Conservation (phyloP, 2,329 filamentous ascomycete genomes). For the Coleophoma crateriformis region DNA sequence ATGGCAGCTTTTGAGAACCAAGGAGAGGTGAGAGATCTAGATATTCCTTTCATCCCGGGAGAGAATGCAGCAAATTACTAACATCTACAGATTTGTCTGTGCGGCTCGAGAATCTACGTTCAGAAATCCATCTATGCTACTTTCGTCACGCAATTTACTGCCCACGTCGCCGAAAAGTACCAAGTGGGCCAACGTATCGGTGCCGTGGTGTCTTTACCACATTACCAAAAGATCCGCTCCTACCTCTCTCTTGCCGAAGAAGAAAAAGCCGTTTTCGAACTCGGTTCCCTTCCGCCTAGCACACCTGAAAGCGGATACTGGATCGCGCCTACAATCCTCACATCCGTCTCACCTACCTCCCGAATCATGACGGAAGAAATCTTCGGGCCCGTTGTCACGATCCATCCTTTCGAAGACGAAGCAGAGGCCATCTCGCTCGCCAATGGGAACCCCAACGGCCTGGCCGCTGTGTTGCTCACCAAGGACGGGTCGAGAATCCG, state of each 20-base stretch:
- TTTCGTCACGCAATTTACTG: constrained; percentile 6
- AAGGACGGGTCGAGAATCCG: constrained; percentile 23
- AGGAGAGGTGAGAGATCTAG: constrained; percentile 17
- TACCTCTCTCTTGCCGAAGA: constrained; percentile 4
- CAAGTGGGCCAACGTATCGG: constrained; percentile 1
- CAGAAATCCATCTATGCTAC: constrained; percentile 8
- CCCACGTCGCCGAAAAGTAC: constrained; percentile 1
- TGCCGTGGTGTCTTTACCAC: constrained; percentile 4
- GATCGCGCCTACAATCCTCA: constrained; percentile 8
- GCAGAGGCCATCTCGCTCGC: constrained; percentile 53
- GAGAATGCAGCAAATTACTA: too few species aligned
- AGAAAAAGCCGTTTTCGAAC: constrained; percentile 4
- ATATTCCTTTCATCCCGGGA: too few species aligned
- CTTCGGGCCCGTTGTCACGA: constrained; percentile 53
- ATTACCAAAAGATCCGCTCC: constrained; percentile 4
- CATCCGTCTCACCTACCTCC: constrained; percentile 2
- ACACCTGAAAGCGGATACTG: constrained; percentile 4
- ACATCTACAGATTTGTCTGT: constrained; percentile 24
- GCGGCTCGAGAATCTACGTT: constrained; percentile 18
- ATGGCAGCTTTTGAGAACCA: constrained; percentile 39
- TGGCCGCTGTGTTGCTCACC: constrained; percentile 25
- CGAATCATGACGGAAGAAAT: constrained; percentile 40
- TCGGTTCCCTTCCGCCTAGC: constrained; percentile 2
- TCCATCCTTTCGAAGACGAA: constrained; percentile 45
- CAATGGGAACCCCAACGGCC: constrained; percentile 42